Evolutionary conservation across 495 filamentous ascomycete genomes (phyloP).

Genomic region (Tirmania nivea): DNA sequence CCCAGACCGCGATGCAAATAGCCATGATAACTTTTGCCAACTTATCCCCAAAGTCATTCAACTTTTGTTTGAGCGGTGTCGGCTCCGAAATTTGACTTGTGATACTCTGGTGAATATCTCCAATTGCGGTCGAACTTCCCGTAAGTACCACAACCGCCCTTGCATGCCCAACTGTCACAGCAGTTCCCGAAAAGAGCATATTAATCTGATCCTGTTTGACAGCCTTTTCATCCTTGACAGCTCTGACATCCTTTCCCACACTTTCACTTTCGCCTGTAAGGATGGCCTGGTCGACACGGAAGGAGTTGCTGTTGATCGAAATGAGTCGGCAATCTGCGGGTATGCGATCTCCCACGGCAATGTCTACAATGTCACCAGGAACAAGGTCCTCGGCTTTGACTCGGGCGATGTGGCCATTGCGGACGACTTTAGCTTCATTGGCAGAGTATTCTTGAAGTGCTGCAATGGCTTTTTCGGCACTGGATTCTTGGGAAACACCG

Average conservation of each 20-base stretch:
- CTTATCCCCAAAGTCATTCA: slow-evolving; percentile 94
- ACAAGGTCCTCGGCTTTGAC: slow-evolving; percentile 91
- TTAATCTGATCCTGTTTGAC: slow-evolving; percentile 97
- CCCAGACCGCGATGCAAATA: slow-evolving; percentile 90
- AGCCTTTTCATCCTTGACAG: slow-evolving; percentile 54
- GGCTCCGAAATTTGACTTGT: slow-evolving; percentile 94
- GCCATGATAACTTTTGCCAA: slow-evolving; percentile 95
- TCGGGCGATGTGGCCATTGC: slow-evolving; percentile 48
- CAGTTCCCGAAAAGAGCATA: slow-evolving; percentile 96
- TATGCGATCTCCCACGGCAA: slow-evolving; percentile 80
- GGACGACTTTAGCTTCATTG: slow-evolving; percentile 84
- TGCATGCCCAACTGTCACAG: slow-evolving; percentile 84
- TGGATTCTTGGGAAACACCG: slow-evolving; percentile 95
- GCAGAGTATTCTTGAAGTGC: slow-evolving; percentile 98
- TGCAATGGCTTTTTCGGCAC: slow-evolving; percentile 94
- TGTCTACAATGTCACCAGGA: slow-evolving; percentile 76
- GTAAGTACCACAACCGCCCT: slow-evolving; percentile 84
- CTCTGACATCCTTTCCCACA: slow-evolving; percentile 57
- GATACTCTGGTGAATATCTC: slow-evolving; percentile 97
- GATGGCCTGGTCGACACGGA: slow-evolving; percentile 89
- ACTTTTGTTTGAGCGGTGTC: slow-evolving; percentile 91
- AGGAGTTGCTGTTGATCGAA: slow-evolving; percentile 88
- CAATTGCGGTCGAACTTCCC: slow-evolving; percentile 79
- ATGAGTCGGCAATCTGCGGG: slow-evolving; percentile 91
- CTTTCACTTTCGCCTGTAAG: slow-evolving; percentile 97